These are phyloP conservation scores for Lanmaoa rubissima DNA, from an alignment of 768 basidiomycete species.

Conservation along the genomic window DNA sequence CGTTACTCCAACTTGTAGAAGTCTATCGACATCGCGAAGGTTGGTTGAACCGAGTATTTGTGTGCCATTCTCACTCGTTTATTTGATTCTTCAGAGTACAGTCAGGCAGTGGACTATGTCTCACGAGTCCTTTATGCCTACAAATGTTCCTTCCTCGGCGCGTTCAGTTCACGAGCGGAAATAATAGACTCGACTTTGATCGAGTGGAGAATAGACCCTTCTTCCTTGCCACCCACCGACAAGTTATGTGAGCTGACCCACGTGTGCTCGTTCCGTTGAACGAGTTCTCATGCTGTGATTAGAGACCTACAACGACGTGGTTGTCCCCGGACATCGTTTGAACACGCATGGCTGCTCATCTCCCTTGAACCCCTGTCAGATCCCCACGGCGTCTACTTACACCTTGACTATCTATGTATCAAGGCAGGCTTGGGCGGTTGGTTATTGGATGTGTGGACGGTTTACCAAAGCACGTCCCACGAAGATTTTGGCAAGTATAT, in stretches of 20 bases:
- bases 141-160: slow-evolving; percentile 83
- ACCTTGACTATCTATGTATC: slow-evolving; percentile 82
- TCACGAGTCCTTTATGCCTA: slow-evolving; percentile 93
- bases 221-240: slow-evolving; percentile 83
- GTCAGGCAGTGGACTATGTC: slow-evolving; percentile 83
- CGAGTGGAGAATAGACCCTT: slow-evolving; percentile 90
- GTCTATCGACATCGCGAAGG: slow-evolving; percentile 76
- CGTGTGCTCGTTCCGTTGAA: background rate
- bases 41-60: slow-evolving; percentile 26
- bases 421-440: slow-evolving; percentile 80
- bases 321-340: slow-evolving; percentile 85
- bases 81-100: slow-evolving; percentile 56
- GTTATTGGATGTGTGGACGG: slow-evolving; percentile 64
- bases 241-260: slow-evolving; percentile 60
- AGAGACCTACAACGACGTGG: slow-evolving; percentile 89
- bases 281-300: background rate
- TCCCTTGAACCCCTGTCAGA: slow-evolving; percentile 85
- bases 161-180: slow-evolving; percentile 81
- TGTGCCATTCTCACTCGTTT: background rate
- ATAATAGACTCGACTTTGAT: slow-evolving; percentile 85
- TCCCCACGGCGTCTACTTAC: slow-evolving; percentile 81
- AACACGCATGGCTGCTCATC: slow-evolving; percentile 84
- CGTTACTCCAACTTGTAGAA: slow-evolving; percentile 43
- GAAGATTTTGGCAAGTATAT: slow-evolving; percentile 30
- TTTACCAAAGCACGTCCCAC: slow-evolving; percentile 12